These are phyloP conservation scores for Ilyonectria robusta DNA, from an alignment of 2,329 filamentous ascomycete species.

Conservation along the genomic window DNA sequence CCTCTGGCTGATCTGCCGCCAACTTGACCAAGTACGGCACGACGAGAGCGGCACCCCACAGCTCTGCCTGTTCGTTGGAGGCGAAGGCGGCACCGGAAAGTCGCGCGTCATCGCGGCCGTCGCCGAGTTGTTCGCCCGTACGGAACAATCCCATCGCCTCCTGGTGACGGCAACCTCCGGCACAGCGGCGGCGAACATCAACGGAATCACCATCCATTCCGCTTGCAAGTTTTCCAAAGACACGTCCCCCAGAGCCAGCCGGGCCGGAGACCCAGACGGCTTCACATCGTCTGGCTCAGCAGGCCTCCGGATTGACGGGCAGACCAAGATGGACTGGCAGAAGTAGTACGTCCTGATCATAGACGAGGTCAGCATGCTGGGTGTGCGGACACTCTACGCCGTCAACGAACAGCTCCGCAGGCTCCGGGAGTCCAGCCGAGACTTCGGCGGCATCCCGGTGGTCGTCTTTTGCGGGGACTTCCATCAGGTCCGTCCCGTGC, in stretches of 20 bases:
- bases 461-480: slow-evolving; percentile 21
- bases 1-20: slow-evolving; percentile 23
- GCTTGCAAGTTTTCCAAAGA: slow-evolving; percentile 25
- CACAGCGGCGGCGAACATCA: slow-evolving; percentile 21
- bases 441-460: slow-evolving; percentile 22
- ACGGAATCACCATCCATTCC: slow-evolving; percentile 29
- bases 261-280: background rate
- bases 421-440: slow-evolving; percentile 1
- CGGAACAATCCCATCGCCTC: slow-evolving; percentile 4
- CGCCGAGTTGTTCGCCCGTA: slow-evolving; percentile 15
- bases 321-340: slow-evolving; percentile 9
- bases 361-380: slow-evolving; percentile 29
- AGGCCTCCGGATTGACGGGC: slow-evolving; percentile 33
- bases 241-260: background rate
- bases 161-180: slow-evolving; percentile 26
- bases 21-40: slow-evolving; percentile 7
- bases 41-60: slow-evolving; percentile 4
- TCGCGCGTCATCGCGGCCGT: slow-evolving; percentile 25
- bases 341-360: slow-evolving; percentile 25
- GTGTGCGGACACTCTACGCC: slow-evolving; percentile 15
- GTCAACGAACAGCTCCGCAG: slow-evolving; percentile 19
- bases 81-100: slow-evolving; percentile 32
- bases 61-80: slow-evolving; percentile 30
- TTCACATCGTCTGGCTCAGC: slow-evolving; percentile 37
- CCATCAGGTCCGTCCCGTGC: slow-evolving; percentile 20